Evolutionary conservation across 176 grass and related monocot genomes (phyloP).

Genomic region (Themeda triandra): DNA sequence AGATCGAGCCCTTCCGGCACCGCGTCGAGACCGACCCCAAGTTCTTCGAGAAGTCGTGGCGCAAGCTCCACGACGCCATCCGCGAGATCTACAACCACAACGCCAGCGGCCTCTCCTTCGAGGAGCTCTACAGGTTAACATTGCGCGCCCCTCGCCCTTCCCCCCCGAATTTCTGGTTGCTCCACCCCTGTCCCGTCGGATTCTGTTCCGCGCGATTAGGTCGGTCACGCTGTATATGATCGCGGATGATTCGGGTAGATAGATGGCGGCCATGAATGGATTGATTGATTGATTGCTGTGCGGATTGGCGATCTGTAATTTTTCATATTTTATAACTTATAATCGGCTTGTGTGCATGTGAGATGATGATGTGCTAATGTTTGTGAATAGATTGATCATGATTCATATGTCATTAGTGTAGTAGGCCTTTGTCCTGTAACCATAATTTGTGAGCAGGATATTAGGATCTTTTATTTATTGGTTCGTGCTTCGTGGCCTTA

Average conservation of each 20-base stretch:
- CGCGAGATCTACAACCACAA: slow-evolving; percentile 98
- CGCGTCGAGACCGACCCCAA: slow-evolving; percentile 83
- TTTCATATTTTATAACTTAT: background rate
- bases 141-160: background rate
- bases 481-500: background rate
- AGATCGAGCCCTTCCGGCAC: slow-evolving; percentile 84
- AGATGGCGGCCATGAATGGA: no score
- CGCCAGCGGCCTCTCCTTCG: slow-evolving; percentile 88
- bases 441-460: background rate
- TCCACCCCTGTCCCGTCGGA: background rate
- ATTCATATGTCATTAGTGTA: background rate
- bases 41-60: slow-evolving; percentile 87
- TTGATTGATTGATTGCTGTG: background rate
- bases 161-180: background rate
- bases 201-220: background rate
- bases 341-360: background rate
- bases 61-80: slow-evolving; percentile 78
- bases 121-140: slow-evolving; percentile 86
- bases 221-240: background rate
- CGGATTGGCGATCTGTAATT: background rate
- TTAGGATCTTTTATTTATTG: background rate
- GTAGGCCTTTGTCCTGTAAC: background rate
- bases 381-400: background rate
- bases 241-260: background rate
- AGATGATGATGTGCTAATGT: background rate